Evolutionary conservation across 495 filamentous ascomycete species (phyloP).

Genomic region (Trichoderma orchidacearum): DNA sequence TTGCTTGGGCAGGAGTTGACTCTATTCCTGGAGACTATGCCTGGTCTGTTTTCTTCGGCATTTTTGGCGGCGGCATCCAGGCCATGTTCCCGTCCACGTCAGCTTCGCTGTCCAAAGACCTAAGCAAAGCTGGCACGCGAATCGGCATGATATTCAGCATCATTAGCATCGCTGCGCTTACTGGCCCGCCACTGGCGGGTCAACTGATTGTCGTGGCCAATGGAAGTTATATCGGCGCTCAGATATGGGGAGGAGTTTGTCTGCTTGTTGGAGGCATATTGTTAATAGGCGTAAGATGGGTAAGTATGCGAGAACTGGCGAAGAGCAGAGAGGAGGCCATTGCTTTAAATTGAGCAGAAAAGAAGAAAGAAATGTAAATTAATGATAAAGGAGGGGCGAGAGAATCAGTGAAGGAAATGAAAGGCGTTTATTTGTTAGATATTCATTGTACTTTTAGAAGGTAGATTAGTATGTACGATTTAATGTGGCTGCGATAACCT

Average conservation of each 20-base stretch:
- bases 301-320: background rate
- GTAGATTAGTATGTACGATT: too few species aligned
- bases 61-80: slow-evolving; percentile 45
- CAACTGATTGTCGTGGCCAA: slow-evolving; percentile 41
- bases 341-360: background rate
- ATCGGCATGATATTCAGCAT: slow-evolving; percentile 78
- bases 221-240: slow-evolving; percentile 48
- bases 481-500: too few species aligned
- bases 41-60: slow-evolving; percentile 53
- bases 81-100: slow-evolving; percentile 49
- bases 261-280: slow-evolving; percentile 27
- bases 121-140: slow-evolving; percentile 53
- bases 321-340: background rate
- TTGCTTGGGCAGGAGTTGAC: slow-evolving; percentile 49
- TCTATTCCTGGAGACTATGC: slow-evolving; percentile 37
- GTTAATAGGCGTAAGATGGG: slow-evolving; percentile 10
- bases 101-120: slow-evolving; percentile 42
- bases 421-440: too few species aligned
- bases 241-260: slow-evolving; percentile 43
- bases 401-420: too few species aligned
- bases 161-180: slow-evolving; percentile 55
- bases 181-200: slow-evolving; percentile 64
- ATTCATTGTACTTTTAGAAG: too few species aligned
- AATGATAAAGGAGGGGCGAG: background rate
- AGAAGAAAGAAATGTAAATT: background rate